Percentiles rank a stretch among this genome's conserved stretches.
Conservation (phyloP, 371 early-diverging fungal genomes). For the Neoconidiobolus thromboides region DNA sequence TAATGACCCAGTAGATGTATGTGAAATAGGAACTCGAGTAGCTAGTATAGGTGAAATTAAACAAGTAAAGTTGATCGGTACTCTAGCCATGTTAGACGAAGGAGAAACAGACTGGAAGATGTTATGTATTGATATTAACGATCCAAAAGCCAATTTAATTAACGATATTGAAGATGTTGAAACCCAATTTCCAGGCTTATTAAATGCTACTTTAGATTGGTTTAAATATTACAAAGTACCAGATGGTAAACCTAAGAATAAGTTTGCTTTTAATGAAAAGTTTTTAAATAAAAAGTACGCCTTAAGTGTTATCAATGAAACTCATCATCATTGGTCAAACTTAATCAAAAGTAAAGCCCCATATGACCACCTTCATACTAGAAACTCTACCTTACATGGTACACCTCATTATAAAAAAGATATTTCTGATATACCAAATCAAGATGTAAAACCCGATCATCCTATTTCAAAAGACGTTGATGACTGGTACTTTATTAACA, state of each 20-base stretch:
- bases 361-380: neutral
- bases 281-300: neutral
- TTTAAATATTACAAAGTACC: slow-evolving; percentile 99
- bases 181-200: slow-evolving; percentile 79
- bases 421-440: neutral
- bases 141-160: slow-evolving; percentile 78
- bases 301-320: neutral
- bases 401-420: neutral
- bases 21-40: slow-evolving; percentile 88
- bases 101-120: slow-evolving; percentile 99
- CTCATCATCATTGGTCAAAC: neutral
- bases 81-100: slow-evolving; percentile 94
- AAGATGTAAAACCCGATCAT: neutral
- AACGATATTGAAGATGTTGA: slow-evolving; percentile 96
- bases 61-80: slow-evolving; percentile 95
- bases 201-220: slow-evolving; percentile 93
- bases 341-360: neutral
- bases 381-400: neutral
- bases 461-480: neutral
- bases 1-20: slow-evolving; percentile 96
- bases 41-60: slow-evolving; percentile 90
- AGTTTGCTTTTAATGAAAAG: slow-evolving; percentile 64
- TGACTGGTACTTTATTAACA: neutral
- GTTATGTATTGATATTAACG: slow-evolving; percentile 86
- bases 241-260: slow-evolving; percentile 96